Evolutionary conservation across 192 early-diverging fungal species (phyloP), one percentile per base, ranked within the genome.

Genomic region (Linnemannia zychae): DNA sequence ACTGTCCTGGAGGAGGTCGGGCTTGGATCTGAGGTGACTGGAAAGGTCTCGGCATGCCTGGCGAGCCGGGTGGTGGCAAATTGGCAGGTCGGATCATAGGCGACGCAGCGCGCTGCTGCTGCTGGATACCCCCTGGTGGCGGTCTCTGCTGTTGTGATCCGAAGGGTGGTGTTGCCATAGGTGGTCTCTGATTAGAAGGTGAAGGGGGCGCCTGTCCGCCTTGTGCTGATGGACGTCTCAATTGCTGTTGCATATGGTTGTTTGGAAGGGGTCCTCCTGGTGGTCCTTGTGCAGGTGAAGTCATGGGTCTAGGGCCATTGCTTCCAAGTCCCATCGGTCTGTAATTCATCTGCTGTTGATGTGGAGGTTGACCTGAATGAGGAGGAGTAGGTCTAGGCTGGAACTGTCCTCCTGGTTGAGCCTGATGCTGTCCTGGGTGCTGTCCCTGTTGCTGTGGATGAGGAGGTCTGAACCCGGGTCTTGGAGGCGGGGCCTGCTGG

Each of bases 21-120:
- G 36, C 12, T 63, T 85, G 83, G 74, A 85, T 79, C 70, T 79
- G 83, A 1, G 83, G 83, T 1, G 83, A 85, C 65, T 71, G 83
- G 72, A 72, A 85, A 1, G 83, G 83, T 68, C 83, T 77, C 4
- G 72, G 60, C 74, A 79, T 79, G 31, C 73, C 78, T 2, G 83
- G 83, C 3, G 83, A 85, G 38, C 83, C 83, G 13, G 83, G 77
- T 60, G 65, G 73, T 13, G 76, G 67, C 34, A 79, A 52, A 16
- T 73, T 84, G 67, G 53, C 17, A 5, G 81, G 83, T 34, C 83
- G 83, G 63, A 85, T 79, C 83, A 79, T 79, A 9, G 78, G 77
- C 22, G 83, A 85, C 15, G 83, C 63, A 31, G 70, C 74, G 47
- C 74, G 77, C 44, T 85, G 83, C 28, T 57, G 52, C n/a, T 44